Evolutionary conservation across 1,139 yeast genomes (phyloP).

Genomic region (Geotrichum reessii): DNA sequence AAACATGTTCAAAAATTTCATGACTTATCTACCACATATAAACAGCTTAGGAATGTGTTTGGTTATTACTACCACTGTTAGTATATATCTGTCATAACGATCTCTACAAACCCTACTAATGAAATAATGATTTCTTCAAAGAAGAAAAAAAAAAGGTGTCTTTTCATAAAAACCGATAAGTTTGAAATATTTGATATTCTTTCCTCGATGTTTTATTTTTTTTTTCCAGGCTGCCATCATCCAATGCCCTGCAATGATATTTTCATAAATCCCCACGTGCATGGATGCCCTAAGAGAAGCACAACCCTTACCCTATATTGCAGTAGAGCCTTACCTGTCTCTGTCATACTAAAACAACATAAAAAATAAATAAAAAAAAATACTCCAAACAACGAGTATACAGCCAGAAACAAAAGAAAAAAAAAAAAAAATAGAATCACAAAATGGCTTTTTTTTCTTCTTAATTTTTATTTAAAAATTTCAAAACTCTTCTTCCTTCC

Average conservation of each 20-base stretch:
- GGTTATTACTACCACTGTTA: no score
- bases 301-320: slow-evolving; percentile 7
- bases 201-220: no score
- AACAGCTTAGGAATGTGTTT: neutral
- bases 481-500: neutral
- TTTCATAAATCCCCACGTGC: neutral
- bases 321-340: neutral
- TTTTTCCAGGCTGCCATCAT: neutral
- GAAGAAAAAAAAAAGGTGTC: no score
- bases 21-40: no score
- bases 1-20: no score
- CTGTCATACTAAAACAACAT: neutral
- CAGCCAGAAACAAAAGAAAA: neutral
- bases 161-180: no score
- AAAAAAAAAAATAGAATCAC: neutral
- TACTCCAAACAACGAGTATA: no score
- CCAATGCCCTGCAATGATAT: neutral
- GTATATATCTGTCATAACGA: no score
- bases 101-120: no score
- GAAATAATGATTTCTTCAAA: no score
- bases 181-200: no score
- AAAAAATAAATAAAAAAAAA: neutral
- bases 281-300: neutral
- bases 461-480: neutral
- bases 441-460: neutral